Evolutionary conservation across 768 basidiomycete species (phyloP).

Genomic region (Boletus coccyginus): DNA sequence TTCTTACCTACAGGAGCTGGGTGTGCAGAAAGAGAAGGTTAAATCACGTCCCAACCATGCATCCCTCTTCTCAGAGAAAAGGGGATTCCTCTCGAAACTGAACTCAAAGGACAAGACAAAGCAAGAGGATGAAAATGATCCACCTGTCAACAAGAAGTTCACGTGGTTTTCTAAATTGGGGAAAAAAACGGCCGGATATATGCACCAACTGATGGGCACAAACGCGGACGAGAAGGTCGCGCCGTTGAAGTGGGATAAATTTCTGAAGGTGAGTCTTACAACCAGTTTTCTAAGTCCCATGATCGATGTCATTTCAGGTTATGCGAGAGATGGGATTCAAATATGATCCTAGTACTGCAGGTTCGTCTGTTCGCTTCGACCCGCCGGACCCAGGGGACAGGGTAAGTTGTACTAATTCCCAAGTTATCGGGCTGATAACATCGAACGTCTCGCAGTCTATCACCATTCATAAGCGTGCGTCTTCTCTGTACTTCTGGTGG

Average conservation of each 20-base stretch:
- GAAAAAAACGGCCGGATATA: constrained; percentile 55
- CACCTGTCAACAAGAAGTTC: constrained; percentile 36
- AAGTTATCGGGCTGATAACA: constrained; percentile 1
- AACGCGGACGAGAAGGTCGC: constrained; percentile 55
- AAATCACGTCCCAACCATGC: constrained; percentile 67
- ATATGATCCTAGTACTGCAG: constrained; percentile 72
- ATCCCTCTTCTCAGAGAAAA: constrained; percentile 44
- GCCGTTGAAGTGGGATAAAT: constrained; percentile 77
- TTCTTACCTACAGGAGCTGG: constrained; percentile 60
- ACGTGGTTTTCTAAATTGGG: constrained; percentile 56
- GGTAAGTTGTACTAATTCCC: constrained; percentile 29
- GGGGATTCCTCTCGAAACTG: constrained; percentile 53
- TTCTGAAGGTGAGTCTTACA: constrained; percentile 54
- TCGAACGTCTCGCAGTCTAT: constrained; percentile 47
- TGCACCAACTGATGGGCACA: constrained; percentile 65
- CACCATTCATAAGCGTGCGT: constrained; percentile 71
- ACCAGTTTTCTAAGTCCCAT: not conserved
- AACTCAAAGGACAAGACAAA: constrained; percentile 28
- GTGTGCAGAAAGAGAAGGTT: constrained; percentile 56
- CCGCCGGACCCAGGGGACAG: constrained; percentile 55
- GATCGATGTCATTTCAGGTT: constrained; percentile 40
- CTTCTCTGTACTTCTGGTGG: not conserved
- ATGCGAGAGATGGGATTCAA: constrained; percentile 79
- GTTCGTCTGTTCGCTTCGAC: constrained; percentile 80
- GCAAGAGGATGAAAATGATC: constrained; percentile 32